Evolutionary conservation across 768 basidiomycete genomes (phyloP).

Genomic region (Phanerodontia chrysosporium): DNA sequence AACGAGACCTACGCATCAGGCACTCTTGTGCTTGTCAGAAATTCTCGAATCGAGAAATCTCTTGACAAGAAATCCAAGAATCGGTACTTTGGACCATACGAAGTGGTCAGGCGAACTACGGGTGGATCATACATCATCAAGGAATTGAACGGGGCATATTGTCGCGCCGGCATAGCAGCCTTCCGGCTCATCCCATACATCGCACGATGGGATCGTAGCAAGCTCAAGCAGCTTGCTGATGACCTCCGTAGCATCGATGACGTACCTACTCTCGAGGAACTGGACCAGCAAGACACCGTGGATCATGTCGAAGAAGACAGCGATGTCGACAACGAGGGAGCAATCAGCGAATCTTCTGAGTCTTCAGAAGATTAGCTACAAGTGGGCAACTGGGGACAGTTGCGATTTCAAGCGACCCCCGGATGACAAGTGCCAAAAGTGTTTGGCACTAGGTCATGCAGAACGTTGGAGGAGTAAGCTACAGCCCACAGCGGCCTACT

Average conservation of each 20-base stretch:
- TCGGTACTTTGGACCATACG: slow-evolving; percentile 23
- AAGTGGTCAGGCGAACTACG: slow-evolving; percentile 19
- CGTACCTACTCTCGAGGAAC: too few species aligned
- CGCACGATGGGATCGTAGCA: too few species aligned
- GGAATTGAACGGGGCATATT: slow-evolving; percentile 23
- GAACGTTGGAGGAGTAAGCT: too few species aligned
- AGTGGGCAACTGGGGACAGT: neutral
- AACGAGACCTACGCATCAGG: slow-evolving; percentile 26
- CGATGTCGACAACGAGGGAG: too few species aligned
- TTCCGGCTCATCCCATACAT: too few species aligned
- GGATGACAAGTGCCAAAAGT: neutral
- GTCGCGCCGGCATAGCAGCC: slow-evolving; percentile 14
- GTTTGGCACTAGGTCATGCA: too few species aligned
- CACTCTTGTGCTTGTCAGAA: slow-evolving; percentile 25
- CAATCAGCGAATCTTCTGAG: too few species aligned
- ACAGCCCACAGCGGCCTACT: too few species aligned
- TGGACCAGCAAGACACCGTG: too few species aligned
- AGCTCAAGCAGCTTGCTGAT: too few species aligned
- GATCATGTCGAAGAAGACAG: too few species aligned
- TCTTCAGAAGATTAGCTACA: slow-evolving; percentile 8
- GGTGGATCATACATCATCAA: slow-evolving; percentile 24
- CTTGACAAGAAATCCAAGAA: slow-evolving; percentile 24
- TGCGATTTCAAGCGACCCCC: slow-evolving; percentile 1
- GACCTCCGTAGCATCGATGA: too few species aligned
- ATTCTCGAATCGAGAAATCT: slow-evolving; percentile 22